A percentile compares a stretch with the other conserved stretches of the same genome.
Conservation (phyloP, 192 early-diverging fungal genomes). For the Powellomyces hirtus region DNA sequence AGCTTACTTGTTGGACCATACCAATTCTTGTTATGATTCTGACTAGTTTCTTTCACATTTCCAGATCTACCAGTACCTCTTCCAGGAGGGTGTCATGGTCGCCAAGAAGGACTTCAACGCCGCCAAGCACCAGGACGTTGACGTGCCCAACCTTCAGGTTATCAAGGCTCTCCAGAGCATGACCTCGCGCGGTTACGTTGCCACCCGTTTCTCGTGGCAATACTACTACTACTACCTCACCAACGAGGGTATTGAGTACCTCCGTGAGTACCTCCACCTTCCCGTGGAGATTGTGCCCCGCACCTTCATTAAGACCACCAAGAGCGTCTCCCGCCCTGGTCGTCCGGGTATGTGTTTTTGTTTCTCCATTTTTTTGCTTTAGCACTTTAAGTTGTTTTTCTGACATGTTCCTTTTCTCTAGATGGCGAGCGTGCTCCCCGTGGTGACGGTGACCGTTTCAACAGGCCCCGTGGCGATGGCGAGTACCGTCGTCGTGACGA, state of each 20-base stretch:
- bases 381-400: neutral
- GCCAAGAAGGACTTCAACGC: conserved; percentile 99
- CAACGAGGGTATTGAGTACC: conserved; percentile 95
- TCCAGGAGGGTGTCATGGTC: conserved; percentile 93
- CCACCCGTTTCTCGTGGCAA: conserved; percentile 99
- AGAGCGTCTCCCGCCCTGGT: conserved; percentile 61
- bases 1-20: neutral
- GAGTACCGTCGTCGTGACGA: conserved; percentile 86
- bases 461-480: conserved; percentile 38
- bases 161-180: conserved; percentile 99
- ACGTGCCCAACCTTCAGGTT: conserved; percentile 97
- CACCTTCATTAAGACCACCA: conserved; percentile 94
- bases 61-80: conserved; percentile 79
- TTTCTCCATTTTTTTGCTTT: neutral
- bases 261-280: conserved; percentile 94
- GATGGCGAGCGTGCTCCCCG: conserved; percentile 75
- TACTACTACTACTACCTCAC: conserved; percentile 99
- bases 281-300: conserved; percentile 95
- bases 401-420: conserved; percentile 27
- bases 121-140: conserved; percentile 91
- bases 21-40: conserved; percentile 55
- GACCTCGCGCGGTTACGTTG: conserved; percentile 89
- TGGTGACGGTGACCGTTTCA: conserved; percentile 42
- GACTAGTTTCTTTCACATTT: conserved; percentile 25
- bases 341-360: conserved; percentile 56